These are phyloP conservation scores for Pleurotus sapidus DNA, from an alignment of 768 basidiomycete genomes.

Conservation along the genomic window DNA sequence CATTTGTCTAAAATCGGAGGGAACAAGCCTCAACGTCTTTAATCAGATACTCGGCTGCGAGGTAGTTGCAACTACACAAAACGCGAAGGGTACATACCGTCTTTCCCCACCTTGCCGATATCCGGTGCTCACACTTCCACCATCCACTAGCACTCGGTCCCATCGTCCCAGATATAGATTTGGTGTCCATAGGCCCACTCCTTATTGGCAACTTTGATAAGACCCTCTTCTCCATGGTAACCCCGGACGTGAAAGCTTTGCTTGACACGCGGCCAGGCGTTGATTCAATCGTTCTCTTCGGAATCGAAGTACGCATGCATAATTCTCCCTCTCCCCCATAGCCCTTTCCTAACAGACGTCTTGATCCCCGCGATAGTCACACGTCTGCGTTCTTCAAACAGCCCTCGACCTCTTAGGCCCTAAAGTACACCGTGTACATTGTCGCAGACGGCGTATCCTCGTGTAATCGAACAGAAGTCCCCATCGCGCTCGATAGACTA, in stretches of 20 bases:
- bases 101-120: neutral
- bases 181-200: conserved; percentile 50
- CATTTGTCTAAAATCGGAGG: neutral
- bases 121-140: neutral
- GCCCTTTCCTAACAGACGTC: too few species aligned
- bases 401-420: conserved; percentile 60
- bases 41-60: conserved; percentile 59
- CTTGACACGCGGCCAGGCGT: conserved; percentile 46
- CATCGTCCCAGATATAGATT: conserved; percentile 61
- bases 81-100: conserved; percentile 58
- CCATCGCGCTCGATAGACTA: conserved; percentile 67
- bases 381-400: conserved; percentile 88
- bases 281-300: conserved; percentile 71
- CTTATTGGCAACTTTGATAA: conserved; percentile 69
- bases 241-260: conserved; percentile 55
- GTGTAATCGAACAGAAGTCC: conserved; percentile 76
- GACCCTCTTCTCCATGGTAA: conserved; percentile 83
- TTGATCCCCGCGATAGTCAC: conserved; percentile 48
- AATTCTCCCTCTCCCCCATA: neutral
- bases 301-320: conserved; percentile 68
- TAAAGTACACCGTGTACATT: conserved; percentile 52
- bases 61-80: conserved; percentile 84
- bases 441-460: conserved; percentile 86
- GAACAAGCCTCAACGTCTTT: too few species aligned
- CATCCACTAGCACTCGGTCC: conserved; percentile 56